phyloP scores from a whole-genome alignment of 768 basidiomycete species.

The Suillus placidus region DNA sequence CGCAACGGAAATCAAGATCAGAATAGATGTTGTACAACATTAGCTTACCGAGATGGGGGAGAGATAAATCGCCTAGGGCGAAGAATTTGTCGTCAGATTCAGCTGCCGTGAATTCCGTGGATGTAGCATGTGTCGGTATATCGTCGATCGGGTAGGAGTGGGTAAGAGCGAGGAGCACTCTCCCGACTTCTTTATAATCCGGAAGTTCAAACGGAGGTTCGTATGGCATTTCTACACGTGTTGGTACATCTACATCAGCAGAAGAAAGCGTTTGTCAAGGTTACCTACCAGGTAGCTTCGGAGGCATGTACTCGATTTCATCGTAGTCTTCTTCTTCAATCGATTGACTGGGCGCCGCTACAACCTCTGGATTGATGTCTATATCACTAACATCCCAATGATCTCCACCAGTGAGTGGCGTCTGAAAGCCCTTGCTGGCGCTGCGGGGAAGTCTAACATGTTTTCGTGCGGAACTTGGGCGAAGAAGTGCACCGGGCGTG shows the following conservation, averaged over 20 bases:
- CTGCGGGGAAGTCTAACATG: slow-evolving; percentile 59
- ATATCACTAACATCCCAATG: slow-evolving; percentile 79
- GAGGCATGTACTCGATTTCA: slow-evolving; percentile 60
- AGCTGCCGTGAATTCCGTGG: slow-evolving; percentile 24
- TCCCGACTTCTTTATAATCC: slow-evolving; percentile 47
- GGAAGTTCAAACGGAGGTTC: slow-evolving; percentile 53
- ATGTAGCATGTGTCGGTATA: slow-evolving; percentile 17
- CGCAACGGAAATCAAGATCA: neutral
- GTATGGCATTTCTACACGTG: slow-evolving; percentile 40
- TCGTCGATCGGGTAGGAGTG: slow-evolving; percentile 41
- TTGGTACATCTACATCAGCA: slow-evolving; percentile 11
- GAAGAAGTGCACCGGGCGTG: slow-evolving; percentile 37
- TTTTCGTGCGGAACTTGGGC: slow-evolving; percentile 71
- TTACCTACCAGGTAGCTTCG: slow-evolving; percentile 50
- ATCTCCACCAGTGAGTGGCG: slow-evolving; percentile 64
- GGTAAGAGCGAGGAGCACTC: slow-evolving; percentile 37
- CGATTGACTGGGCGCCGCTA: slow-evolving; percentile 25
- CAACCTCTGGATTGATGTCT: slow-evolving; percentile 36
- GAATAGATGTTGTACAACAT: neutral
- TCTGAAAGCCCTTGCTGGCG: slow-evolving; percentile 56
- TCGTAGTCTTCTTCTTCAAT: slow-evolving; percentile 39
- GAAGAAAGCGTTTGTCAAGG: neutral
- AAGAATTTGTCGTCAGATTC: slow-evolving; percentile 28
- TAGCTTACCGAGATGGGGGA: slow-evolving; percentile 28
- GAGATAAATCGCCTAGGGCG: slow-evolving; percentile 17